Evolutionary conservation across 495 filamentous ascomycete genomes (phyloP).

Genomic region (Tuber microsphaerosporum): DNA sequence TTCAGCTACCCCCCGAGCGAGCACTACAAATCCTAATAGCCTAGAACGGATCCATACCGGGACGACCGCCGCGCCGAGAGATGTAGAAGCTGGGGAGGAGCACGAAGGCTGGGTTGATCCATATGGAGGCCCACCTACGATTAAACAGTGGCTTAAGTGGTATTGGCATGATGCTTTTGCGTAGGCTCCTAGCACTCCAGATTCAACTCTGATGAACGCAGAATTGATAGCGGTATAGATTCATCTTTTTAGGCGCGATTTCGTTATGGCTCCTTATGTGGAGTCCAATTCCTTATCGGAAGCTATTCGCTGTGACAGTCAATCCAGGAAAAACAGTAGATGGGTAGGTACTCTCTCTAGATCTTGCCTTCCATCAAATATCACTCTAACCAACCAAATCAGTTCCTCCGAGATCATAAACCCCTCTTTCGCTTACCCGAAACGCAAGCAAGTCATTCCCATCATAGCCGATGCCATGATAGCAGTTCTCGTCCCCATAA

Average conservation of each 20-base stretch:
- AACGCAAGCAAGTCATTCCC: slow-evolving; percentile 57
- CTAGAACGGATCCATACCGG: slow-evolving; percentile 9
- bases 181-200: slow-evolving; percentile 15
- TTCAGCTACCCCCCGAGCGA: slow-evolving; percentile 12
- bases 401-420: slow-evolving; percentile 49
- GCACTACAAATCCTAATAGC: slow-evolving; percentile 15
- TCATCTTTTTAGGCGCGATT: slow-evolving; percentile 33
- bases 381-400: background rate
- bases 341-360: background rate
- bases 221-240: slow-evolving; percentile 14
- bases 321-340: slow-evolving; percentile 19
- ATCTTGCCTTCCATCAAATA: background rate
- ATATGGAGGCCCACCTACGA: slow-evolving; percentile 36
- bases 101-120: slow-evolving; percentile 36
- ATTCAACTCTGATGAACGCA: background rate
- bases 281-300: slow-evolving; percentile 40
- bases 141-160: slow-evolving; percentile 35
- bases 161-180: slow-evolving; percentile 40
- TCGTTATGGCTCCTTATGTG: slow-evolving; percentile 39
- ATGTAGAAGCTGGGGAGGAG: slow-evolving; percentile 23
- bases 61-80: background rate
- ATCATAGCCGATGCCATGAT: slow-evolving; percentile 55
- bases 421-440: slow-evolving; percentile 56
- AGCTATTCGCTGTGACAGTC: slow-evolving; percentile 36
- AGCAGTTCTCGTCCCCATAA: slow-evolving; percentile 51